Base-by-base conservation (phyloP, 2,329 filamentous ascomycete species). In the Tolypocladium nubicola region DNA sequence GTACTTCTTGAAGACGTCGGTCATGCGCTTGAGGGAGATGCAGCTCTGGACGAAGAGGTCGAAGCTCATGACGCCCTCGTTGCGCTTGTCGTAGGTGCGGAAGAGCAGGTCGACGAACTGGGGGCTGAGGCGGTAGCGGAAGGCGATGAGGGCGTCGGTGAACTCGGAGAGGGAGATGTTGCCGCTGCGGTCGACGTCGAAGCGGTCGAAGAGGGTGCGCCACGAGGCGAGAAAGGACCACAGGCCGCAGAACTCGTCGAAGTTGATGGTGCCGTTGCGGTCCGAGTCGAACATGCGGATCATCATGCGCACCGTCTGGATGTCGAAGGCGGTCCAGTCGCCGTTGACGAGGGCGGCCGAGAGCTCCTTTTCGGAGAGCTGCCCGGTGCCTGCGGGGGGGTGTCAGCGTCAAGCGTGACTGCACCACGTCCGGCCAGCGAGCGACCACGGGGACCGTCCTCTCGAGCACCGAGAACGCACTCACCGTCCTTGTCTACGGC, bases 281-380 rank as follows among this genome's bases (percentile, higher is more conserved):
- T 97, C 89, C 58, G 88, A 89, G 75, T 97, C 93, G 75, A 99
- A 99, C 94, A 99, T 97, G 69, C 92, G 88, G 64, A 99, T 97
- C 92, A 99, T 97, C 90, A 97, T 96, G 68, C 88, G 88, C 62
- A 97, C 92, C 1, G 94, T 99, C 66, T 96, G 89, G 5, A 86
- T 81, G 73, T 99, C 92, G 71, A 99, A 99, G 5, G 90, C 84
- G 1, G 90, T 90, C 84, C 90, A 97, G 78, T 99, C 94, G 57
- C 92, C 93, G 69, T 99, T 99, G 59, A 97, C 92, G 7, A 99
- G 84, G 23, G 94, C 94, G 1, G 89, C 87, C 11, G 89, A 87
- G 47, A 99, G 85, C 72, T 97, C 93, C 55, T 80, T 80, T 73
- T 96, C 92, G 2, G 88, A 91, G 52, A 99, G 81, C 62, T 91